Evolutionary conservation across 495 filamentous ascomycete species (phyloP), one percentile per base, ranked within the genome.

Genomic region (Tuber indicum): DNA sequence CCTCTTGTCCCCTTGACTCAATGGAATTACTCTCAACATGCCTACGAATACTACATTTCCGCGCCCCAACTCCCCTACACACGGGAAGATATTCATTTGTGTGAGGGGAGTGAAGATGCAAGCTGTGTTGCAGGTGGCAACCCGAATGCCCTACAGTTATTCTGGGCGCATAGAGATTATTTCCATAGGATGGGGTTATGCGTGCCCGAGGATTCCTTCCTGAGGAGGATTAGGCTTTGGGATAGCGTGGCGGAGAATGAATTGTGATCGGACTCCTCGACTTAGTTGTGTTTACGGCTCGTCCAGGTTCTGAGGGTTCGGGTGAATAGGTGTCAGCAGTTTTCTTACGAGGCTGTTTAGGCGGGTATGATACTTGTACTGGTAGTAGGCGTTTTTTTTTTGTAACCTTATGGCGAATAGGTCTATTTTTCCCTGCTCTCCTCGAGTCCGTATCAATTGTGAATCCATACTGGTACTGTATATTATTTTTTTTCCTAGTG

Each of bases 141-240:
- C 70, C 91, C 90, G 79, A 91, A 91, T 83, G 87, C 94, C 16
- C 96, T 96, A 93, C 90, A 97, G 86, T 85, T 97, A n/a, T 92
- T 98, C 84, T 94, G 94, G 86, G 91, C 94, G 23, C 96, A 99
- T 86, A 87, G 96, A 74, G 96, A 99, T 85, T 99, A 99, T 83
- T 99, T 99, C 84, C 96, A 94, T 92, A 86, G 96, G 46, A 82
- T 99, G 76, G 96, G 96, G 0, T 85, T 98, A 69, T 99, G 96
- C 86, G 86, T 98, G 8, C 95, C 95, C 3, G 92, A 52, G 58
- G 81, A 81, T 43, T 80, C 79, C 39, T 70, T 75, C 44, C 39
- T 80, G 12, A 76, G 75, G 66, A 82, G 73, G 79, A 76, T 82
- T 42, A 73, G 75, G 23, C 62, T 76, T 72, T 46, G n/a, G 46